Base-by-base conservation (phyloP, 495 filamentous ascomycete genomes). In the Neurospora tetraspora region DNA sequence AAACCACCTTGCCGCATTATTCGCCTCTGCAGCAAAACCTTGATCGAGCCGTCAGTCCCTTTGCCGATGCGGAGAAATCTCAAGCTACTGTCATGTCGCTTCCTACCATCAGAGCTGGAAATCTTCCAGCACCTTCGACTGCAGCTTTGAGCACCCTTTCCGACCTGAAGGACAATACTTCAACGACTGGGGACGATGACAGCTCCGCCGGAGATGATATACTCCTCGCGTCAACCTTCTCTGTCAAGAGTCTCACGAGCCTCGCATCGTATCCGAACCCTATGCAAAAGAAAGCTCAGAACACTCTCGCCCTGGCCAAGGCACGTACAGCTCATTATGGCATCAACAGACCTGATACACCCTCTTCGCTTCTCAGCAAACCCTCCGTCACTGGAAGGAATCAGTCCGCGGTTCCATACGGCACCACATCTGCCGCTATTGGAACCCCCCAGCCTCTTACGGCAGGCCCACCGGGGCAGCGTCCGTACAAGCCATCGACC, bases 1-100 rank as follows among this genome's bases (percentile, higher is more conserved):
- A 73, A 36, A 31, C 72, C 37, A 53, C 16, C n/a, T 36, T 77
- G 16, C 78, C 76, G 3, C 76, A 82, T 53, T 85, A 86, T 69
- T 77, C 80, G 7, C 84, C 83, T 11, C 76, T 86, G n/a, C 83
- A 85, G 75, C 84, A 86, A 70, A 85, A 85, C 70, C 80, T 80
- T 71, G 83, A 85, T 69, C 80, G 84, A 69, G 84, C 84, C 3
- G 74, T 81, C 53, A 83, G 78, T 45, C 83, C 83, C 4, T 38
- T 68, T 18, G 14, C 27, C 38, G 75, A 75, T 18, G 31, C 45
- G 27, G 75, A 76, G 39, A 36, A 38, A 12, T 18, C 45, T 0
- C 4, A 20, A 2, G 18, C 72, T 11, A 3, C 65, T 18, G 70
- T 38, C 9, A 78, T 79, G 79, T 27, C 78, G 27, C 5, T 71